Base-by-base conservation (phyloP, 2,329 filamentous ascomycete genomes). In the Mycogone perniciosa region DNA sequence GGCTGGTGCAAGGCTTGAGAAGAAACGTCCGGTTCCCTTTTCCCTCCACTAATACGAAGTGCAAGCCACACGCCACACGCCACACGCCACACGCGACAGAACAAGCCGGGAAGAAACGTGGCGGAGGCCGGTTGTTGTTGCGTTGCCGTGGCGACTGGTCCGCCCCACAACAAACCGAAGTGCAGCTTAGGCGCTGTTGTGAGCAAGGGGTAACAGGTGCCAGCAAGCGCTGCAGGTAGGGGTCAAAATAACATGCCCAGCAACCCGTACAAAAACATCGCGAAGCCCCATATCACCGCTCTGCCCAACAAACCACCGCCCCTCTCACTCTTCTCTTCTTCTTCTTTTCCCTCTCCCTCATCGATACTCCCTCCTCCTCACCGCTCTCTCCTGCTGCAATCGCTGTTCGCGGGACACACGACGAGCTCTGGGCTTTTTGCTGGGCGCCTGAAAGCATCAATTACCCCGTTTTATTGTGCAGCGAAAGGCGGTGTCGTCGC, bases 201-300 rank as follows among this genome's bases (percentile, higher is more conserved):
- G 48, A 44, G 47, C 51, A 53, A 43, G 50, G 49, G 52, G 44
- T 30, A 39, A 46, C 40, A 26, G 51, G 29, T 27, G 40, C 13
- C 30, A 13, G 45, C 33, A 35, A 38, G 35, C 31, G 35, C 40
- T 44, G 38, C 31, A 35, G 44, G 34, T 50, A 26, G n/a, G 27
- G 33, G 43, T 35, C 43, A 55, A 55, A 62, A 63, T 56, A 63
- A 63, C 59, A 63, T 50, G 52, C 54, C 35, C 45, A 50, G 34
- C 46, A 38, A 40, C 44, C 54, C 56, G 54, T 66, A 65, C 62
- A 64, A 66, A 63, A 66, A 62, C 64, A 65, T 62, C 62, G 56
- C 58, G 56, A 57, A 58, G 58, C 44, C 52, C 56, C 53, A 45
- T 35, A 44, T 46, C 40, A 46, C 39, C 43, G 10, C 31, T 45